Evolutionary conservation across 768 basidiomycete genomes (phyloP).

Genomic region (Goffeauzyma gilvescens): DNA sequence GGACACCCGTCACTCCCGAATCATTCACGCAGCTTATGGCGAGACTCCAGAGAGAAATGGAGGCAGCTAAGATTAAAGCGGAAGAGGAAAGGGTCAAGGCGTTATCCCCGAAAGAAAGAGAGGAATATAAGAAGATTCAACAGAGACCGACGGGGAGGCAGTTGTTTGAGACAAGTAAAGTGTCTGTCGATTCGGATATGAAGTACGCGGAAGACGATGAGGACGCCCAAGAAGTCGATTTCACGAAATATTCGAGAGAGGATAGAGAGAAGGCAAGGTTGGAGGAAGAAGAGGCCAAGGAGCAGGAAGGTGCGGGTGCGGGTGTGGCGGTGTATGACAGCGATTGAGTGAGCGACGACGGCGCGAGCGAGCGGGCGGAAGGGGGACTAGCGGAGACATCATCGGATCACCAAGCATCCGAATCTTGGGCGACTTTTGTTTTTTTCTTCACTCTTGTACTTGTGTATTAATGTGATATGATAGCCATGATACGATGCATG

Average conservation of each 20-base stretch:
- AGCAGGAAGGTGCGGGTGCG: constrained; percentile 31
- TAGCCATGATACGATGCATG: too few relatives aligned
- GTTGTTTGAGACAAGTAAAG: constrained; percentile 66
- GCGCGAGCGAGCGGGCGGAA: too few relatives aligned
- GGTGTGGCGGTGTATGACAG: constrained; percentile 66
- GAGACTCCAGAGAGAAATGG: constrained; percentile 54
- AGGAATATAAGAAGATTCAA: constrained; percentile 52
- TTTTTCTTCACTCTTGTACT: too few relatives aligned
- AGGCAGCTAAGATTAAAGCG: constrained; percentile 42
- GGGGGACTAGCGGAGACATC: too few relatives aligned
- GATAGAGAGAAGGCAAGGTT: constrained; percentile 34
- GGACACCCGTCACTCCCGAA: constrained; percentile 72
- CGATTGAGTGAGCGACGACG: constrained; percentile 41
- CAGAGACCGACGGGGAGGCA: constrained; percentile 62
- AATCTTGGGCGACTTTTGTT: too few relatives aligned
- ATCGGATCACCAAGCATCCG: too few relatives aligned
- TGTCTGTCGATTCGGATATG: constrained; percentile 55
- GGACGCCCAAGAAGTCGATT: constrained; percentile 48
- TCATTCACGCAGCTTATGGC: constrained; percentile 66
- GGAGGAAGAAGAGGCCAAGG: constrained; percentile 48
- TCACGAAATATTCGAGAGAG: constrained; percentile 68
- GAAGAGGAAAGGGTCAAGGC: constrained; percentile 61
- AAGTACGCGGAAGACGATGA: constrained; percentile 60
- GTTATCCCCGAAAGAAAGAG: constrained; percentile 59
- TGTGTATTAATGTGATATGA: too few relatives aligned